These are phyloP conservation scores for Gastrodia elata DNA, from an alignment of 106 monocot genomes.

Conservation along the genomic window DNA sequence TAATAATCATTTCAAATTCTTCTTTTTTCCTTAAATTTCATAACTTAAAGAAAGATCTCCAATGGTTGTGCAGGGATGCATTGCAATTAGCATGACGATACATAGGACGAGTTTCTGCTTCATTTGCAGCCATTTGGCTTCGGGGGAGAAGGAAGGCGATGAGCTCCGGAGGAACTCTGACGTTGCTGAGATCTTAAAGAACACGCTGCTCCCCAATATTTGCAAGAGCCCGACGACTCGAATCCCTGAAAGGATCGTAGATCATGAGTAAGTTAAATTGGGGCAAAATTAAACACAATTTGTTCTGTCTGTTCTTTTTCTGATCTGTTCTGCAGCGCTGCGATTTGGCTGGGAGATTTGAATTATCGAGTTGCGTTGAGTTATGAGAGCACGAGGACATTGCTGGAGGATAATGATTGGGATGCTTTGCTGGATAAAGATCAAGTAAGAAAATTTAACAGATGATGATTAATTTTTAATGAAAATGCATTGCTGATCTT, in stretches of 20 bases:
- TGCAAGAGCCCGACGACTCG: constrained; percentile 53
- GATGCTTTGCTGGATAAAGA: constrained; percentile 69
- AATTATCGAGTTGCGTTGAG: constrained; percentile 71
- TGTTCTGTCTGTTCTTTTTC: neutral
- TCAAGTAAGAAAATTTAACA: constrained; percentile 42
- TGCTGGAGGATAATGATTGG: constrained; percentile 79
- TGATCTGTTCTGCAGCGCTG: constrained; percentile 28
- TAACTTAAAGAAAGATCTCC: neutral
- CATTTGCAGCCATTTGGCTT: constrained; percentile 88
- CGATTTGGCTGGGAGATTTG: constrained; percentile 88
- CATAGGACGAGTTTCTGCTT: constrained; percentile 76
- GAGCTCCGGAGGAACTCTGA: constrained; percentile 85
- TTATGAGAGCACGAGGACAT: constrained; percentile 45
- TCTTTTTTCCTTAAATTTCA: neutral
- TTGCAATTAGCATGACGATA: constrained; percentile 89
- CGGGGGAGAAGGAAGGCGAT: constrained; percentile 95
- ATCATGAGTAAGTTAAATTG: constrained; percentile 67
- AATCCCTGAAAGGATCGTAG: constrained; percentile 71
- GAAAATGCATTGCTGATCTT: too few relatives aligned
- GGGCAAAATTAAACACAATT: neutral
- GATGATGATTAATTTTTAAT: neutral
- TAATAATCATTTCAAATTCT: neutral
- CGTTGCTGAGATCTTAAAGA: constrained; percentile 82
- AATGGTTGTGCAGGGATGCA: constrained; percentile 58
- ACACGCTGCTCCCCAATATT: constrained; percentile 63